phyloP scores from a whole-genome alignment of 345 rosid species.

The Tarenaya hassleriana region DNA sequence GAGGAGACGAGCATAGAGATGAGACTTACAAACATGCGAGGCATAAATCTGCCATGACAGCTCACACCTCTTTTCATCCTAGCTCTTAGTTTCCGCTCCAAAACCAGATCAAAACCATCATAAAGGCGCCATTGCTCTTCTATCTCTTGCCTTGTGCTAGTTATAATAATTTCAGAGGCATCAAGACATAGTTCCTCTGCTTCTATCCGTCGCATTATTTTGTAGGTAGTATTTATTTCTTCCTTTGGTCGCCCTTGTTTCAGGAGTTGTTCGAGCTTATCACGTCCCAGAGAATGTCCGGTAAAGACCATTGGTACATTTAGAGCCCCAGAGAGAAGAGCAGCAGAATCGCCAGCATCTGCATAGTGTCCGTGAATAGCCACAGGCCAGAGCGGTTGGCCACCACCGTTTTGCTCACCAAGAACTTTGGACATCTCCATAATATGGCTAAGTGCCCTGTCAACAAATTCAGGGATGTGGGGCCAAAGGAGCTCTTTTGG shows the following conservation, averaged over 20 bases:
- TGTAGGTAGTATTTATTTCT: slow-evolving; percentile 55
- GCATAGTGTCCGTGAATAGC: slow-evolving; percentile 84
- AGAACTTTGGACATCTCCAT: slow-evolving; percentile 65
- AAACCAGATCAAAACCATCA: slow-evolving; percentile 66
- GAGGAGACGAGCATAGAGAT: slow-evolving; percentile 14
- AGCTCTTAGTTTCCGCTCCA: slow-evolving; percentile 65
- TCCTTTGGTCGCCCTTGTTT: slow-evolving; percentile 72
- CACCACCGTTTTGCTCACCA: slow-evolving; percentile 54
- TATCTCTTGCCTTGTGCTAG: slow-evolving; percentile 73
- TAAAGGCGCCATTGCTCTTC: slow-evolving; percentile 76
- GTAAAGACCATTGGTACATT: slow-evolving; percentile 85
- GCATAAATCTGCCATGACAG: slow-evolving; percentile 71
- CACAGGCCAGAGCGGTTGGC: slow-evolving; percentile 64
- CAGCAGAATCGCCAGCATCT: slow-evolving; percentile 75
- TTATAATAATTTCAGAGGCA: slow-evolving; percentile 62
- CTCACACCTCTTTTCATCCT: slow-evolving; percentile 70
- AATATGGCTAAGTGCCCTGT: slow-evolving; percentile 64
- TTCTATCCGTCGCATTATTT: slow-evolving; percentile 70
- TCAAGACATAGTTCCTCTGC: slow-evolving; percentile 71
- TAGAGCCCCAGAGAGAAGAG: slow-evolving; percentile 73
- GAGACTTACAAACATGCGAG: slow-evolving; percentile 65
- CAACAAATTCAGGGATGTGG: slow-evolving; percentile 72
- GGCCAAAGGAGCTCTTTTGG: slow-evolving; percentile 80
- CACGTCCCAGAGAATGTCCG: slow-evolving; percentile 79
- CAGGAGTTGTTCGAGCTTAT: slow-evolving; percentile 67